phyloP scores from a whole-genome alignment of 371 early-diverging fungal genomes.

The Lichtheimia ramosa region DNA sequence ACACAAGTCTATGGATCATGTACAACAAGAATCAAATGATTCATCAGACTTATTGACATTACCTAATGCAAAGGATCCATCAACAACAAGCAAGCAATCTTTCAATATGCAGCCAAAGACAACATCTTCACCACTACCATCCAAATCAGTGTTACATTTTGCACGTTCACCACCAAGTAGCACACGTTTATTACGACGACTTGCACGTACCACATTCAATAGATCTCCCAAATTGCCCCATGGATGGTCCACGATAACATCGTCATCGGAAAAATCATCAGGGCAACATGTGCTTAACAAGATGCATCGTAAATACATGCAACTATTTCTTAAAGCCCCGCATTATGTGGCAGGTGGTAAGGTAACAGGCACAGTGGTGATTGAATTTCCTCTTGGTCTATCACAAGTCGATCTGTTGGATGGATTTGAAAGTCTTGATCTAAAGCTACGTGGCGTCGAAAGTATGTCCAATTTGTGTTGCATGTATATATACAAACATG shows the following conservation, averaged over 20 bases:
- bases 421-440: conserved; percentile 8
- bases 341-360: conserved; percentile 31
- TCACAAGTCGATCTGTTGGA: conserved; percentile 7
- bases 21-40: no score
- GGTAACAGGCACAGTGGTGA: conserved; percentile 23
- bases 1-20: no score
- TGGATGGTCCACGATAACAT: neutral
- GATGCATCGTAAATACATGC: conserved; percentile 16
- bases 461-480: conserved; percentile 16
- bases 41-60: no score
- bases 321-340: conserved; percentile 34
- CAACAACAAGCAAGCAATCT: no score
- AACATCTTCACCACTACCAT: no score
- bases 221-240: neutral
- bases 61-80: no score
- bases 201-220: neutral
- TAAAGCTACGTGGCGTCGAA: conserved; percentile 21
- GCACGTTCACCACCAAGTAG: no score
- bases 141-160: no score
- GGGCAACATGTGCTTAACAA: neutral
- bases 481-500: neutral
- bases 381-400: conserved; percentile 11
- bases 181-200: no score
- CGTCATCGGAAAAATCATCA: conserved; percentile 12
- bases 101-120: no score